Base-by-base conservation (phyloP, 768 basidiomycete species). In the Russula emetica region DNA sequence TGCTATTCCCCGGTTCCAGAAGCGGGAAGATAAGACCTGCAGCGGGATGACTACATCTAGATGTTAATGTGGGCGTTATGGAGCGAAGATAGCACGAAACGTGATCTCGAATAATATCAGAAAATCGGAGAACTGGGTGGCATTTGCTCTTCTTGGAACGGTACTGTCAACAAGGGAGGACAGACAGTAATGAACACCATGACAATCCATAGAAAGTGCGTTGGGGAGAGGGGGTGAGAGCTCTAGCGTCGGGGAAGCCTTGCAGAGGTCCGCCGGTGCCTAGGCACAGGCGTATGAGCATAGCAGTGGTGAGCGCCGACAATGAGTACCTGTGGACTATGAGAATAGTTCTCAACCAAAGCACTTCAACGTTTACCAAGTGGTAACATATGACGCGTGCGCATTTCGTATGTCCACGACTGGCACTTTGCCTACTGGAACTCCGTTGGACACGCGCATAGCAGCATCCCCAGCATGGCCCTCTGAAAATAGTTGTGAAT, bases 321-420 rank as follows among this genome's bases (percentile, higher is more conserved):
- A 98, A 78, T 1, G 93, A 85, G 77, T 91, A 94, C 95, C 95
- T 97, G 69, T 55, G 45, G 13, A 51, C 8, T 32, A 4, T 61
- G 32, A 34, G 26, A 16, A 34, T 8, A 40, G 14, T 36, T 20
- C 16, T 14, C 24, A 30, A 8, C 9, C 30, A 22, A 28, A 13
- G 9, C 8, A 58, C 1, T 14, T 2, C 10, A 40, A 71, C 81
- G 26, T 40, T 40, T 72, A 94, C 97, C 97, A 99, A 13, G 95
- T 99, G 16, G 90, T 83, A 5, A 97, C 92, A 75, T 99, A 99
- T 13, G 93, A 94, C 8, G 92, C 80, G 76, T 99, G 97, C 42
- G 92, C 85, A 74, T 99, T 99, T 54, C 97, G 82, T 51, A 99
- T 77, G 70, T 98, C 93, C 28, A 98, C 85, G 2, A 84, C 83